These are phyloP conservation scores for Gonapodya sp. DNA, from an alignment of 192 early-diverging fungal species.

Conservation along the genomic window DNA sequence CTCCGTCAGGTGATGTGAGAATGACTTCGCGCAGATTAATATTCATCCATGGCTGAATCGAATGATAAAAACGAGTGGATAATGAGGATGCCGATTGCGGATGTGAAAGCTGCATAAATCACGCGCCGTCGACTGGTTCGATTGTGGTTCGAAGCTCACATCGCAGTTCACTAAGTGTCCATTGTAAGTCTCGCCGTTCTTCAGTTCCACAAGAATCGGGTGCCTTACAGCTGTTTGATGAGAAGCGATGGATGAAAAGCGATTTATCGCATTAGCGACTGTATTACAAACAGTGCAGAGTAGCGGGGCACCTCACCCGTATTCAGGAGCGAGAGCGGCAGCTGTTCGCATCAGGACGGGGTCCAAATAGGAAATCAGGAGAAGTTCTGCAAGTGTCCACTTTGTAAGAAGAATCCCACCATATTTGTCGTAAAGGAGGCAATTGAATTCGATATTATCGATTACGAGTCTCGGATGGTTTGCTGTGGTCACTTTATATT, in stretches of 20 bases:
- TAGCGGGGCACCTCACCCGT: conserved; percentile 81
- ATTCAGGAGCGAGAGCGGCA: conserved; percentile 85
- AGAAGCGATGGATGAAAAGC: neutral
- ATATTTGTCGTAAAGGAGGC: too few species aligned
- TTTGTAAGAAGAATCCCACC: too few species aligned
- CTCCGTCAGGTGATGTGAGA: conserved; percentile 84
- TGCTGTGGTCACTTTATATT: neutral
- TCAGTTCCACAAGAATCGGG: conserved; percentile 79
- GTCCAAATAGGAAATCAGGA: too few species aligned
- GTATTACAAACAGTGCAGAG: too few species aligned
- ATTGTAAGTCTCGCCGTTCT: conserved; percentile 96
- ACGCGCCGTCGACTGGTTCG: too few species aligned
- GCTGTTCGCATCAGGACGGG: too few species aligned
- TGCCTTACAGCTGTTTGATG: neutral
- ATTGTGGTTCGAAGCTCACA: conserved; percentile 48
- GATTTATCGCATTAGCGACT: neutral
- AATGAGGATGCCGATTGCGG: neutral
- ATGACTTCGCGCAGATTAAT: conserved; percentile 89
- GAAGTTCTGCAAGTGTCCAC: too few species aligned
- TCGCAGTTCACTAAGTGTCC: conserved; percentile 87
- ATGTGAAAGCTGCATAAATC: neutral
- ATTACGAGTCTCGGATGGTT: too few species aligned
- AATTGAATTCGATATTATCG: too few species aligned
- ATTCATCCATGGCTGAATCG: conserved; percentile 84
- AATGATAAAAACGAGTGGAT: neutral